Evolutionary conservation across 1,284 basidiomycete species (phyloP).

Genomic region (Hemileia vastatrix): DNA sequence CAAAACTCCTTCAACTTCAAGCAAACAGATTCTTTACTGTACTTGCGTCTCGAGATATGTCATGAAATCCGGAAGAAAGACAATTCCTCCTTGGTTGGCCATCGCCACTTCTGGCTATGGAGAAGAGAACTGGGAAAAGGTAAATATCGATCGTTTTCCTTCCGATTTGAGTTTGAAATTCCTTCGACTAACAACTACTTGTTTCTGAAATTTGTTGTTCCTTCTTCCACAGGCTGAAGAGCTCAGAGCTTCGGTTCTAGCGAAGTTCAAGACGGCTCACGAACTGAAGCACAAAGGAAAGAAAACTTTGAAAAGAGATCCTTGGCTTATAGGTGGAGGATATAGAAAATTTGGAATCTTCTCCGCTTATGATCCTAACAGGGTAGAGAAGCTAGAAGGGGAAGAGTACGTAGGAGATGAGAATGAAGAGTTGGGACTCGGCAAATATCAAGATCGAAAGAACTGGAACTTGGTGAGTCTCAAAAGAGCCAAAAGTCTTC

Average conservation of each 20-base stretch:
- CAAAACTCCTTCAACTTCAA: neutral
- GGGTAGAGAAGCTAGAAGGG: neutral
- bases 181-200: too few species aligned
- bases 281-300: neutral
- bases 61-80: constrained; percentile 30
- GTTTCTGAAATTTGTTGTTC: too few species aligned
- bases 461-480: neutral
- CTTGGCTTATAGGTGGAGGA: neutral
- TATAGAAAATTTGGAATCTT: neutral
- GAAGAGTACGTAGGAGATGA: neutral
- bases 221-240: too few species aligned
- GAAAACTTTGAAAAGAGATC: neutral
- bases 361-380: neutral
- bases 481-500: neutral
- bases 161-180: too few species aligned
- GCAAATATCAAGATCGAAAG: neutral
- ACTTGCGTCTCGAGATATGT: constrained; percentile 33
- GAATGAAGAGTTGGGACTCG: neutral
- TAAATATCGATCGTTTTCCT: neutral
- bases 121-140: constrained; percentile 33
- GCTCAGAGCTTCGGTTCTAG: too few species aligned
- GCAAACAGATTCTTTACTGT: constrained; percentile 27
- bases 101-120: constrained; percentile 36
- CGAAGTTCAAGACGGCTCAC: neutral
- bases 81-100: constrained; percentile 36